Percentiles rank a stretch among this genome's conserved stretches.
Conservation (phyloP, 2,329 filamentous ascomycete species). For the Chalaropsis ovoidea region DNA sequence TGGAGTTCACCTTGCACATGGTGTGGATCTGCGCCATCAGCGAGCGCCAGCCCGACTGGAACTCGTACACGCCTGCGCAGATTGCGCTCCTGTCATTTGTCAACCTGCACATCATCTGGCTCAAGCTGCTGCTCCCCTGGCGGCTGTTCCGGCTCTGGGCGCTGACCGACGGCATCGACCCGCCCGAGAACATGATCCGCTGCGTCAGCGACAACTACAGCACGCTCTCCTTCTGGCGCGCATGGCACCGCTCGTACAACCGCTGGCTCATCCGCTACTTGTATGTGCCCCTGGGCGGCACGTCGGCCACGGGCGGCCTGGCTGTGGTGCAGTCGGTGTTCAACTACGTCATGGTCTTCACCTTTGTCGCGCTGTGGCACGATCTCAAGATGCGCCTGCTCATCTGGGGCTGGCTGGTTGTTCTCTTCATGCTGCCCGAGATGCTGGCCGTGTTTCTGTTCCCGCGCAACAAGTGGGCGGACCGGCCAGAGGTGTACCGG, state of each 20-base stretch:
- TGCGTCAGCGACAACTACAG: slow-evolving; percentile 95
- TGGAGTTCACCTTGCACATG: slow-evolving; percentile 87
- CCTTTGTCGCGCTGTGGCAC: slow-evolving; percentile 96
- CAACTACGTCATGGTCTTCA: slow-evolving; percentile 81
- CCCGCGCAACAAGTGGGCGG: slow-evolving; percentile 60
- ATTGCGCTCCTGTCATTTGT: slow-evolving; percentile 87
- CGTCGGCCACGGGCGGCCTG: slow-evolving; percentile 39
- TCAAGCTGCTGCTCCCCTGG: slow-evolving; percentile 93
- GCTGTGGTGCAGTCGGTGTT: slow-evolving; percentile 49
- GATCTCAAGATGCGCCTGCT: slow-evolving; percentile 85
- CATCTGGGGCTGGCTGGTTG: slow-evolving; percentile 95
- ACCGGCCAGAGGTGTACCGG: slow-evolving; percentile 61
- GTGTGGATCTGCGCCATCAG: slow-evolving; percentile 90
- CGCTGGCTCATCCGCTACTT: slow-evolving; percentile 90
- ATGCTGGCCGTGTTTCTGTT: slow-evolving; percentile 62
- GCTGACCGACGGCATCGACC: slow-evolving; percentile 79
- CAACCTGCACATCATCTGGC: slow-evolving; percentile 94
- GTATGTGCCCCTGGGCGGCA: slow-evolving; percentile 80
- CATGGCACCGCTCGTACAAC: slow-evolving; percentile 93
- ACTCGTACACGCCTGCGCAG: slow-evolving; percentile 72
- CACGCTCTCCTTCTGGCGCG: slow-evolving; percentile 83
- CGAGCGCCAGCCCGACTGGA: slow-evolving; percentile 70
- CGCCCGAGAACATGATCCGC: slow-evolving; percentile 95
- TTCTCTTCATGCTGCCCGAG: slow-evolving; percentile 87
- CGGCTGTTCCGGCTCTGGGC: slow-evolving; percentile 98